These are phyloP conservation scores for Pseudopediastrum boryanum DNA, from an alignment of 139 green algal genomes.

Conservation along the genomic window DNA sequence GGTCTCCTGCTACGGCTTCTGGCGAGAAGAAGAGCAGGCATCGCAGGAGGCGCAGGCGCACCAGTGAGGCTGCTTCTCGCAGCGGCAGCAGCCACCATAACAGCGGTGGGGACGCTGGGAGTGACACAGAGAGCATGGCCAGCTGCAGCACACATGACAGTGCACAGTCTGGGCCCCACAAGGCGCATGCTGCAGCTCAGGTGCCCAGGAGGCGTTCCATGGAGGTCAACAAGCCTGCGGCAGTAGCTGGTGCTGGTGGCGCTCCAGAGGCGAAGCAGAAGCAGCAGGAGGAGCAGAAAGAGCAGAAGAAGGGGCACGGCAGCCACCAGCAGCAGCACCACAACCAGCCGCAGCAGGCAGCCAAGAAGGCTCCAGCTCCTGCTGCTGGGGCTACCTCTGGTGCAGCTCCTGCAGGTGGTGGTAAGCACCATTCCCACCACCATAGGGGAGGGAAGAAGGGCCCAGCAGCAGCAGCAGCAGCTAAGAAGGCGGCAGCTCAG, in stretches of 20 bases:
- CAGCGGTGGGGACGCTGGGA: not conserved
- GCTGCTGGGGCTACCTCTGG: not conserved
- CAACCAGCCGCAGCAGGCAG: too few species aligned
- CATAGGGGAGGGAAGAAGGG: conserved; percentile 11
- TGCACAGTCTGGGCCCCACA: not conserved
- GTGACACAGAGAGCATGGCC: conserved; percentile 22
- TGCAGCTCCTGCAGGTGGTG: not conserved
- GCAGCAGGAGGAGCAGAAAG: too few species aligned
- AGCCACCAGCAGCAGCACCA: too few species aligned
- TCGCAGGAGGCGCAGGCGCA: too few species aligned
- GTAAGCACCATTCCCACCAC: not conserved
- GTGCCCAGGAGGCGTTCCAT: too few species aligned
- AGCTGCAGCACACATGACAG: conserved; percentile 32
- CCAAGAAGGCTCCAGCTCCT: too few species aligned
- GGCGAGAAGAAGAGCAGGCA: not conserved
- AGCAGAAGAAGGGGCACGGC: too few species aligned
- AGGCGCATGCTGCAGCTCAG: too few species aligned
- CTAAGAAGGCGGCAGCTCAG: not conserved
- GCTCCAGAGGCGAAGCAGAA: too few species aligned
- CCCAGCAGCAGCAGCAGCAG: not conserved
- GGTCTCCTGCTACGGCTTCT: not conserved
- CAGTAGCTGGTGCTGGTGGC: not conserved
- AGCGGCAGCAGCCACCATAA: not conserved
- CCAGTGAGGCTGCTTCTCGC: not conserved
- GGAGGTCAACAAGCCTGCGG: not conserved